phyloP scores from a whole-genome alignment of 345 rosid genomes.

The Lumnitzera racemosa region DNA sequence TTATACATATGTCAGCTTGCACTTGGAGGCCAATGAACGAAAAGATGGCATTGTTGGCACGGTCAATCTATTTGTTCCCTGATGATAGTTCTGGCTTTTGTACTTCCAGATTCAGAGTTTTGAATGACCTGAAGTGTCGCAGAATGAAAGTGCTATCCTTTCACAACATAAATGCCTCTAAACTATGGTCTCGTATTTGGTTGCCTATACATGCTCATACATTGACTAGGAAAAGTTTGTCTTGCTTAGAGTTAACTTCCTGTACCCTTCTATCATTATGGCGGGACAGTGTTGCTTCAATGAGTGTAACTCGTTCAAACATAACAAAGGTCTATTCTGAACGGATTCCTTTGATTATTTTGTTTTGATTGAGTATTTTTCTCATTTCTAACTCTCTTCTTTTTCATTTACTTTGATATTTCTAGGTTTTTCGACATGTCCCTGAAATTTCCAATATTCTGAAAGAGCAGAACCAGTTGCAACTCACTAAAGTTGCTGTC shows the following conservation, averaged over 20 bases:
- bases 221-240: background rate
- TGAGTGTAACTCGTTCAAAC: constrained; percentile 7
- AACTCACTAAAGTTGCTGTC: constrained; percentile 37
- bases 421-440: constrained; percentile 11
- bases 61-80: constrained; percentile 32
- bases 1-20: constrained; percentile 17
- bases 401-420: constrained; percentile 30
- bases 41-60: constrained; percentile 55
- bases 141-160: constrained; percentile 22
- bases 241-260: background rate
- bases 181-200: constrained; percentile 24
- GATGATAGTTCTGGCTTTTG: constrained; percentile 29
- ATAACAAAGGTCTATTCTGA: constrained; percentile 26
- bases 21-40: constrained; percentile 17
- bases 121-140: constrained; percentile 17
- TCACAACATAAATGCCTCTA: constrained; percentile 24
- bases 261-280: constrained; percentile 1
- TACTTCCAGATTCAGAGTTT: constrained; percentile 19
- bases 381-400: constrained; percentile 9
- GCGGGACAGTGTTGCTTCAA: constrained; percentile 29
- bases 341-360: background rate
- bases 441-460: constrained; percentile 20
- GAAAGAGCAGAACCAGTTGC: constrained; percentile 33
- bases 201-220: background rate
- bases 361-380: background rate